These are phyloP conservation scores for Globisporangium spinosum DNA, from an alignment of 352 stramenopile species.

Conservation along the genomic window DNA sequence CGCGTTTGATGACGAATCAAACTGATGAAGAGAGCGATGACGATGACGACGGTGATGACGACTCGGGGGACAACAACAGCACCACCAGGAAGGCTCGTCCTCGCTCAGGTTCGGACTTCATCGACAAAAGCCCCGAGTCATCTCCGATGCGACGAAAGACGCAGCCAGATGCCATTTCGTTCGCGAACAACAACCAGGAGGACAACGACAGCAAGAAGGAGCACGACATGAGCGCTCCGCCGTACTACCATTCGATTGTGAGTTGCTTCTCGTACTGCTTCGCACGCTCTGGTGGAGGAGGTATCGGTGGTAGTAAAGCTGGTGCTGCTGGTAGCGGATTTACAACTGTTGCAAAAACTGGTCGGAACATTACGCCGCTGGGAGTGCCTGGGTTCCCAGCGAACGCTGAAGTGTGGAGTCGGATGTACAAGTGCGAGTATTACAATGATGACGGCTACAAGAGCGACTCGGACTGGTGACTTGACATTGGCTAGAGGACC, in stretches of 20 bases:
- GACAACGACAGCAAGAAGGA: constrained; percentile 20
- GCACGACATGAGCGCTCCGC: not conserved
- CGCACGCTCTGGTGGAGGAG: not conserved
- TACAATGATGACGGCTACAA: constrained; percentile 49
- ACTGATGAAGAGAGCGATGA: constrained; percentile 9
- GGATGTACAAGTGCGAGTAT: constrained; percentile 51
- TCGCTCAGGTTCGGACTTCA: constrained; percentile 32
- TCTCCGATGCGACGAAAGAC: constrained; percentile 61
- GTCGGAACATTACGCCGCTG: constrained; percentile 28
- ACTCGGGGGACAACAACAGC: constrained; percentile 11
- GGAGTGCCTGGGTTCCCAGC: constrained; percentile 42
- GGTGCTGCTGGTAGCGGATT: not conserved
- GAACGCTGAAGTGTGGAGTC: constrained; percentile 33
- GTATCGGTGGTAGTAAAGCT: not conserved
- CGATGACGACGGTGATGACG: constrained; percentile 17
- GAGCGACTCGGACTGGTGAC: constrained; percentile 24
- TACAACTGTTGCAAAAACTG: not conserved
- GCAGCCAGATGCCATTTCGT: constrained; percentile 22
- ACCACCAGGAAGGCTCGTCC: constrained; percentile 14
- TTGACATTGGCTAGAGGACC: not conserved
- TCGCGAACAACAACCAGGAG: constrained; percentile 29
- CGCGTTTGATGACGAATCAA: constrained; percentile 19
- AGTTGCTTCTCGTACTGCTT: constrained; percentile 38
- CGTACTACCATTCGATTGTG: constrained; percentile 19
- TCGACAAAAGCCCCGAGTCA: constrained; percentile 61